Conservation (phyloP, 306 rosid genomes). For the Casuarina equisetifolia region DNA sequence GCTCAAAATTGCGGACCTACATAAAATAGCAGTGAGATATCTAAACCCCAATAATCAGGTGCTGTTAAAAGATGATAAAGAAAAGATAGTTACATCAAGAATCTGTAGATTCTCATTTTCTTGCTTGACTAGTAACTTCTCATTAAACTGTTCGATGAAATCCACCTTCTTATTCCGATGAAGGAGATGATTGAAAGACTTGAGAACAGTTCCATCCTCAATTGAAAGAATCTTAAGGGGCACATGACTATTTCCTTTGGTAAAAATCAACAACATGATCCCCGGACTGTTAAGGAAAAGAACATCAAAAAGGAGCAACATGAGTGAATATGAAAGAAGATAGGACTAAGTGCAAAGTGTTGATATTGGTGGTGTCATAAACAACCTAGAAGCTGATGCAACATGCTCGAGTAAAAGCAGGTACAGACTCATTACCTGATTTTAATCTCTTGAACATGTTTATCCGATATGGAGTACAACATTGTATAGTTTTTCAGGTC, state of each 20-base stretch:
- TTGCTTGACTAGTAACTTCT: constrained; percentile 99
- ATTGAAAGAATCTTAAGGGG: constrained; percentile 96
- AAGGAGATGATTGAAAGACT: constrained; percentile 95
- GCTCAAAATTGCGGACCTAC: constrained; percentile 91
- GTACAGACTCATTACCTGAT: constrained; percentile 63
- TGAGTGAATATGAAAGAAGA: constrained; percentile 14
- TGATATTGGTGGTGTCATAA: not conserved
- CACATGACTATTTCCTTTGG: constrained; percentile 82
- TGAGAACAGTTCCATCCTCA: constrained; percentile 99
- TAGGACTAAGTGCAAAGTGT: not conserved
- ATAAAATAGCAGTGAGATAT: constrained; percentile 34
- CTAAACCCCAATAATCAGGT: constrained; percentile 14
- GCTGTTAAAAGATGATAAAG: constrained; percentile 5
- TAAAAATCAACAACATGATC: constrained; percentile 89
- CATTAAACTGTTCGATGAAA: constrained; percentile 97
- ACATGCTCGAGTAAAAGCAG: constrained; percentile 22
- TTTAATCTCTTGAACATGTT: constrained; percentile 97
- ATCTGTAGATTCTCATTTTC: constrained; percentile 98
- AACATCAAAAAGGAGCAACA: constrained; percentile 22
- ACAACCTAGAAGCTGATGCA: constrained; percentile 12
- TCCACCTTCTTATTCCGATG: constrained; percentile 97
- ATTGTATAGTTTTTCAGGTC: constrained; percentile 94
- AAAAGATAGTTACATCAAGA: constrained; percentile 71
- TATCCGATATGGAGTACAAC: constrained; percentile 96
- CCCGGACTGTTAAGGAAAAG: constrained; percentile 69